Evolutionary conservation across 2,329 filamentous ascomycete genomes (phyloP).

Genomic region (Hymenoscyphus repandus): DNA sequence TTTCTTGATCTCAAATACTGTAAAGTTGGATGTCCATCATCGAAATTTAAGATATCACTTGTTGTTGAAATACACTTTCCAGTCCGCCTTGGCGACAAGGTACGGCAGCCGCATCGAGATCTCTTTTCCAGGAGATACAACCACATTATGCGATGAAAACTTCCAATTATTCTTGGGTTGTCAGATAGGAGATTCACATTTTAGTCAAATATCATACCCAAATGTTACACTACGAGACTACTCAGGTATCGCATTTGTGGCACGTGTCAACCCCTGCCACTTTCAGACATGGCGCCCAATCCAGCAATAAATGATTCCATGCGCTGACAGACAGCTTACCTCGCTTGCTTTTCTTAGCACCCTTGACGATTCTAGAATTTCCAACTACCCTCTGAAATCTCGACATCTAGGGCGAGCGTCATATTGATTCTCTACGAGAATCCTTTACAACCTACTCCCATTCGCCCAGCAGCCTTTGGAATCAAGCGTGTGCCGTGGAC

Average conservation of each 20-base stretch:
- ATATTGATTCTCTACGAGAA: no score
- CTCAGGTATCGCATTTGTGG: neutral
- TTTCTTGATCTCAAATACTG: neutral
- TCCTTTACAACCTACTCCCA: no score
- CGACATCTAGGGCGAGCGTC: neutral
- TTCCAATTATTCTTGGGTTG: neutral
- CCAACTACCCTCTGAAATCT: neutral
- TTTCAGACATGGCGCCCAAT: neutral
- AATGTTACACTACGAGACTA: neutral
- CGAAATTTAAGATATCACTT: neutral
- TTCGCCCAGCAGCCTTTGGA: no score
- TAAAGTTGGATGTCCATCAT: neutral
- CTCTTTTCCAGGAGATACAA: neutral
- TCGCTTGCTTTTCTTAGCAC: no score
- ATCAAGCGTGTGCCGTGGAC: neutral
- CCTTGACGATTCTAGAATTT: no score
- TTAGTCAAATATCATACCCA: neutral
- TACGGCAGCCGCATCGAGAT: neutral
- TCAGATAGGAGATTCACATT: neutral
- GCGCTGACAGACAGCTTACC: neutral
- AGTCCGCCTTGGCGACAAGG: no score
- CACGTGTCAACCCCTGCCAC: neutral
- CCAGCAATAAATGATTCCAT: conserved; percentile 1
- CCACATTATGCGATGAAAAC: neutral
- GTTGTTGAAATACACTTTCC: neutral